Base-by-base conservation (phyloP, 2,329 filamentous ascomycete species). In the Diaporthe citri region DNA sequence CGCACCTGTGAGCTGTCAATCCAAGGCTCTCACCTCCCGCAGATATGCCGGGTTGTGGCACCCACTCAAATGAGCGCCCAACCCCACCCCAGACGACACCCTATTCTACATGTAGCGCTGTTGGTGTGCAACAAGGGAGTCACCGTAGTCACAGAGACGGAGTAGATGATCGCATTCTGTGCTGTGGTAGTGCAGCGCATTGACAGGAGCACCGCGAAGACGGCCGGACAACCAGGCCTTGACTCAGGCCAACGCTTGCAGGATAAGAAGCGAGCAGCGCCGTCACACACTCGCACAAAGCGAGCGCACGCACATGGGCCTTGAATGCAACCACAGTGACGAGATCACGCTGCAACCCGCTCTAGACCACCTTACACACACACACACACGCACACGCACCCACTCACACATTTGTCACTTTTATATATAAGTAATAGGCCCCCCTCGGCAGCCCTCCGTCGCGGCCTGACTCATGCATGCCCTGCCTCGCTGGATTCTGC, bases 381-480 rank as follows among this genome's bases (percentile, higher is more conserved):
- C 36, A 1, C 31, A 31, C 31, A n/a, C 46, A 20, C n/a, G 9
- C 43, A 66, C 60, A 5, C 25, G n/a, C 60, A 48, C 41, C 12
- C 22, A 48, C 60, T 22, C 60, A 36, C 59, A 28, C 46, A 51
- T 39, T 34, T 48, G 28, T 51, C 48, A 75, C 52, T 56, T 59
- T 51, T 57, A 52, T 72, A 75, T 66, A 72, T 75, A 31, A 56
- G 51, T 43, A 51, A 28, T 17, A 28, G 55, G 15, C 57, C 39
- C 34, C 25, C 48, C 46, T 66, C 55, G 55, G 59, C 51, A 17
- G 31, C 46, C 34, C 64, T 67, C 64, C 64, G 64, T 41, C 3
- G 8, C 12, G 39, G 55, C 71, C 74, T 75, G 74, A 75, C 74
- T 75, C 74, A 75, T 75, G 74, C 74, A 73, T 57, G 36, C 62